These are phyloP conservation scores for Dendryphion nanum DNA, from an alignment of 2,329 filamentous ascomycete genomes.

Conservation along the genomic window DNA sequence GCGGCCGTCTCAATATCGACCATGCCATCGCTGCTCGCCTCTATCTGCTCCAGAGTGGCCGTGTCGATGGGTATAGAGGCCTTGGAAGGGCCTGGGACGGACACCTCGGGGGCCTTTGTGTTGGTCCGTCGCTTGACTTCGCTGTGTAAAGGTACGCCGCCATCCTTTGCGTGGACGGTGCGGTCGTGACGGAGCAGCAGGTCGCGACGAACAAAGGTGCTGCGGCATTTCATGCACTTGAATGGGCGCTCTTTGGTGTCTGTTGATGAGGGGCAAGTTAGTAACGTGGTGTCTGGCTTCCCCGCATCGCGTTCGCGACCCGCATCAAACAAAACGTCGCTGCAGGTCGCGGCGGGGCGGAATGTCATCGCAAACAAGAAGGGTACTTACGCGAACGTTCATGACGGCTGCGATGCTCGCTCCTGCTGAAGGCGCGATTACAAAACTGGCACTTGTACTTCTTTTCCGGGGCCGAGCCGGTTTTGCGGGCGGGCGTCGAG, in stretches of 20 bases:
- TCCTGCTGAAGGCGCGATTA: constrained; percentile 93
- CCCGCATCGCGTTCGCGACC: constrained; percentile 36
- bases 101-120: constrained; percentile 59
- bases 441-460: constrained; percentile 99
- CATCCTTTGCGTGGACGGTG: constrained; percentile 97
- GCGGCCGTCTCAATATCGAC: constrained; percentile 97
- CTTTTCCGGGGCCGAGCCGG: constrained; percentile 76
- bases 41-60: constrained; percentile 85
- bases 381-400: constrained; percentile 90
- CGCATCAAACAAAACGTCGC: constrained; percentile 30
- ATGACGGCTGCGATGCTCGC: constrained; percentile 94
- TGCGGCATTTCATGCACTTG: constrained; percentile 97
- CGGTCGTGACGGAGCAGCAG: constrained; percentile 94
- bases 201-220: constrained; percentile 97
- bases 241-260: constrained; percentile 99
- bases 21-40: constrained; percentile 83
- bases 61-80: constrained; percentile 77
- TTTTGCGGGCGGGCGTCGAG: constrained; percentile 70
- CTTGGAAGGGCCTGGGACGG: constrained; percentile 68
- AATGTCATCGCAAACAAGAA: constrained; percentile 17
- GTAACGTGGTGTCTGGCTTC: constrained; percentile 27
- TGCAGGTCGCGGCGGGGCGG: neutral
- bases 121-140: constrained; percentile 84
- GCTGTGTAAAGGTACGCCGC: constrained; percentile 87
- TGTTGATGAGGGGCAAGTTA: constrained; percentile 47